Evolutionary conservation across 345 rosid species (phyloP).

Genomic region (Kernera saxatilis): DNA sequence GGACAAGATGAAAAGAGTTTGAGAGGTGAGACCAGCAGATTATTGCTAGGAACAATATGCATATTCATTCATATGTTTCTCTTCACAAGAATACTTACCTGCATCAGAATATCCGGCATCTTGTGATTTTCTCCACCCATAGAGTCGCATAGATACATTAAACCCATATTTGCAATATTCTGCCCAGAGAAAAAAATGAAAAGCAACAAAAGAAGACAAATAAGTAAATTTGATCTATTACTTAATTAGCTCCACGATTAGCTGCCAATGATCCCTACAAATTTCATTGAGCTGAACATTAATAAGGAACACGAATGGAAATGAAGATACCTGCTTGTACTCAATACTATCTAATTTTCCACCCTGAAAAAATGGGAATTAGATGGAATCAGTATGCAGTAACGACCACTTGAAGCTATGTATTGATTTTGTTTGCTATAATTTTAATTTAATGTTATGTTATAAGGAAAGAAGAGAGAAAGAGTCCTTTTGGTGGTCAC

Average conservation of each 20-base stretch:
- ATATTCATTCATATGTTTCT: not conserved
- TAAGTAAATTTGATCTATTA: not conserved
- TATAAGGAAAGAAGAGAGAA: not conserved
- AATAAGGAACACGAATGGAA: not conserved
- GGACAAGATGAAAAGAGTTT: not conserved
- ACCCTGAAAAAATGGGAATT: constrained; percentile 48
- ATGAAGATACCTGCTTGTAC: constrained; percentile 66
- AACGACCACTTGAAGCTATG: not conserved
- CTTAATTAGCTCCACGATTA: not conserved
- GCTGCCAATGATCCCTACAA: not conserved
- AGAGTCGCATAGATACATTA: constrained; percentile 40
- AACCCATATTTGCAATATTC: constrained; percentile 44
- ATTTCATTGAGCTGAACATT: not conserved
- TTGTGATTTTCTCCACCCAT: constrained; percentile 35
- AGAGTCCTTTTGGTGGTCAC: not conserved
- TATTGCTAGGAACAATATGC: not conserved
- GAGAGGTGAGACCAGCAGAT: not conserved
- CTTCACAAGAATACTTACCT: constrained; percentile 30
- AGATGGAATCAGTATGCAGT: constrained; percentile 10
- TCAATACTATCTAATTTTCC: constrained; percentile 68
- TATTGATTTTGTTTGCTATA: not conserved
- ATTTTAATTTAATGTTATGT: not conserved
- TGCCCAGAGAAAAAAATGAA: not conserved
- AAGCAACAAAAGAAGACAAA: not conserved
- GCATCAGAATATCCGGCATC: constrained; percentile 35